Evolutionary conservation across 306 rosid genomes (phyloP).

Genomic region (Begonia masoniana): DNA sequence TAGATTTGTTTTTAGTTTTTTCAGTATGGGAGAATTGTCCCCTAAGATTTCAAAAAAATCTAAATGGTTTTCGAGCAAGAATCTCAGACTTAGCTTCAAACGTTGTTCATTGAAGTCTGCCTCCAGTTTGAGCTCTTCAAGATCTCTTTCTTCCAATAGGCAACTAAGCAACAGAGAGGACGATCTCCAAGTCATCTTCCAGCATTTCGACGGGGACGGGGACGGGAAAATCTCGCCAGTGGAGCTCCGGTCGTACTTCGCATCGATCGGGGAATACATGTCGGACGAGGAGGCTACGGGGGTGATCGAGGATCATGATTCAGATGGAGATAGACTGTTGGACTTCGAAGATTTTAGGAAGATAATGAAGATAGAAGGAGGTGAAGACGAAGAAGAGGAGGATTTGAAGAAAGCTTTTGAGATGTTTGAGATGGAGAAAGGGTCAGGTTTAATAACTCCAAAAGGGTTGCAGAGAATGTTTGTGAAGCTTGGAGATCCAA

Average conservation of each 20-base stretch:
- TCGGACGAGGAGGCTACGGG: constrained; percentile 14
- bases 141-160: neutral
- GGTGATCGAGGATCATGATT: constrained; percentile 29
- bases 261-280: constrained; percentile 29
- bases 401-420: constrained; percentile 30
- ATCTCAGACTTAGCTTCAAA: neutral
- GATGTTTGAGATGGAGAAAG: constrained; percentile 50
- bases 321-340: constrained; percentile 28
- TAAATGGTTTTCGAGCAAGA: neutral
- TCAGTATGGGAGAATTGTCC: no score
- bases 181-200: constrained; percentile 16
- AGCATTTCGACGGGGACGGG: constrained; percentile 33
- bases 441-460: constrained; percentile 36
- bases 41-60: neutral
- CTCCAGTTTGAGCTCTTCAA: neutral
- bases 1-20: no score
- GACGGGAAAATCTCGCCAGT: constrained; percentile 42
- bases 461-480: constrained; percentile 40
- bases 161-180: neutral
- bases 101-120: neutral
- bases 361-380: constrained; percentile 12
- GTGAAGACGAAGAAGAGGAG: constrained; percentile 15
- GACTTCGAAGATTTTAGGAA: constrained; percentile 29
- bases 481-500: constrained; percentile 29
- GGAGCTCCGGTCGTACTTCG: constrained; percentile 33